Conservation (phyloP, 2,329 filamentous ascomycete genomes). For the Microdochium trichocladiopsis region DNA sequence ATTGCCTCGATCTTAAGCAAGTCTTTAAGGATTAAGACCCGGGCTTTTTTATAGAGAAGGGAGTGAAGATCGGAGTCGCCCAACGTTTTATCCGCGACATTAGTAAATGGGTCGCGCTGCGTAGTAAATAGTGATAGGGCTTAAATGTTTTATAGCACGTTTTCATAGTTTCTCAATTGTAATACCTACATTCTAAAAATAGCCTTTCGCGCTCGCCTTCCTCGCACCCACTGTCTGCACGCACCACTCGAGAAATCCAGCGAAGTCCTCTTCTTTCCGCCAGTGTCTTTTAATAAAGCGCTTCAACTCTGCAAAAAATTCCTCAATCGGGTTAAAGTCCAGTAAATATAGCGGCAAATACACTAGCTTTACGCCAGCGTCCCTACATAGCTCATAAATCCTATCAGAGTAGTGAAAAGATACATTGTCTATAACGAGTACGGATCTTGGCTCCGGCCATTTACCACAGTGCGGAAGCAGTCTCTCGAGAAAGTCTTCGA, state of each 20-base stretch:
- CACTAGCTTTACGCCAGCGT: slow-evolving; percentile 7
- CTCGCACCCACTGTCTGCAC: no score
- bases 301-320: slow-evolving; percentile 3
- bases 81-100: neutral
- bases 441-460: no score
- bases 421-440: no score
- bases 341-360: slow-evolving; percentile 4
- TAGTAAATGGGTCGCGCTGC: neutral
- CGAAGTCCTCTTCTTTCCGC: neutral
- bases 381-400: slow-evolving; percentile 13
- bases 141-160: neutral
- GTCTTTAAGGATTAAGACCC: neutral
- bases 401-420: slow-evolving; percentile 13
- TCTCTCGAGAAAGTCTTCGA: no score
- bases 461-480: no score
- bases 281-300: neutral
- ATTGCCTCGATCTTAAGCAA: neutral
- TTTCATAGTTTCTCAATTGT: neutral
- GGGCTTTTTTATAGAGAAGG: neutral
- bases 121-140: neutral
- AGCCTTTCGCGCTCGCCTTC: neutral
- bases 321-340: slow-evolving; percentile 5
- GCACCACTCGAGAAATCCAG: neutral
- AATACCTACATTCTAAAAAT: no score
- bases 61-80: no score